These are phyloP conservation scores for Fusarium bulbicola DNA, from an alignment of 2,329 filamentous ascomycete species.

Conservation along the genomic window DNA sequence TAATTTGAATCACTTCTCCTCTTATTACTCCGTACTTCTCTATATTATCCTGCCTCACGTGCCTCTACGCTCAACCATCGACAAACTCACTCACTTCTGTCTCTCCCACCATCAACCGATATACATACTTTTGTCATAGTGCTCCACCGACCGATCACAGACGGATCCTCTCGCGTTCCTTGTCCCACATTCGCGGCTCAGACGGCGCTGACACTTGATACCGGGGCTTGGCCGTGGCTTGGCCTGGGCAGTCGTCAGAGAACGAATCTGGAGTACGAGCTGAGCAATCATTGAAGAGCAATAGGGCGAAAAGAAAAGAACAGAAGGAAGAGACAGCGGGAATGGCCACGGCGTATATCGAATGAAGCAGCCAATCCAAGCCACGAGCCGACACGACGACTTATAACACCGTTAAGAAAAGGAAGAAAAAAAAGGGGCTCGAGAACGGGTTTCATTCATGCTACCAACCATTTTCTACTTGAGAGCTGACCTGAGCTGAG, in stretches of 20 bases:
- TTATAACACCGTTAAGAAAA: not conserved
- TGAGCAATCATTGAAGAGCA: constrained; percentile 6
- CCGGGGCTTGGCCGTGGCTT: constrained; percentile 37
- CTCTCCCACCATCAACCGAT: constrained; percentile 1
- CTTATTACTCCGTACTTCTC: not conserved
- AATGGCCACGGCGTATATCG: constrained; percentile 1
- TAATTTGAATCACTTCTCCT: not conserved
- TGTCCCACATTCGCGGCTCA: constrained; percentile 27
- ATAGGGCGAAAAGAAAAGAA: not conserved
- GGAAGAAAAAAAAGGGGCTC: not conserved
- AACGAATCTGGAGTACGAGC: not conserved
- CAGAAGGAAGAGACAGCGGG: not conserved
- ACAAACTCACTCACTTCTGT: not conserved
- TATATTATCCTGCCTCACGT: not conserved
- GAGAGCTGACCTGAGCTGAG: constrained; percentile 8
- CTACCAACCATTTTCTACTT: not conserved
- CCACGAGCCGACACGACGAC: constrained; percentile 8
- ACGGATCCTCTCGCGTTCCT: constrained; percentile 7
- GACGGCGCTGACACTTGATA: constrained; percentile 29
- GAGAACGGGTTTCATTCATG: constrained; percentile 18
- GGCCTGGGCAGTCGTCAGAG: constrained; percentile 8
- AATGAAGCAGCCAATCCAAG: not conserved
- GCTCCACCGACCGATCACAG: constrained; percentile 15
- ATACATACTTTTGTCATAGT: constrained; percentile 10
- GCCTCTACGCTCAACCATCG: not conserved